These are phyloP conservation scores for Tanacetum coccineum DNA, from an alignment of 129 eudicot genomes.

Conservation along the genomic window DNA sequence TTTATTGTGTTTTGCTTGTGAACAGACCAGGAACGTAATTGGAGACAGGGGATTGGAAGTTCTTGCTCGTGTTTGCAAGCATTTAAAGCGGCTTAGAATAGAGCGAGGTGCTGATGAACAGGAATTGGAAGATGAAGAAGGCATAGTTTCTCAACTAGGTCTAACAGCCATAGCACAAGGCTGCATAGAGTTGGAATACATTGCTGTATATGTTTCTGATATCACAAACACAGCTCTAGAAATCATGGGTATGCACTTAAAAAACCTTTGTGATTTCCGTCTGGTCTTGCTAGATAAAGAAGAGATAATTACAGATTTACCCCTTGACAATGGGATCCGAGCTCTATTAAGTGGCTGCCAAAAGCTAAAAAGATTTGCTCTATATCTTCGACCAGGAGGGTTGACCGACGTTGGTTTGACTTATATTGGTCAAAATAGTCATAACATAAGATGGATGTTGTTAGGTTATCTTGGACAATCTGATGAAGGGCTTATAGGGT, in stretches of 20 bases:
- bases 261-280: slow-evolving; percentile 69
- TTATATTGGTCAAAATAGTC: slow-evolving; percentile 60
- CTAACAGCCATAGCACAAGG: slow-evolving; percentile 62
- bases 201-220: slow-evolving; percentile 76
- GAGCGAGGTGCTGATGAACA: slow-evolving; percentile 89
- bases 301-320: slow-evolving; percentile 61
- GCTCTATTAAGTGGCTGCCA: slow-evolving; percentile 64
- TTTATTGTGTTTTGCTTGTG: slow-evolving; percentile 2
- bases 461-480: slow-evolving; percentile 74
- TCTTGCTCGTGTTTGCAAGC: slow-evolving; percentile 54
- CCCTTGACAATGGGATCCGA: slow-evolving; percentile 80
- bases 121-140: slow-evolving; percentile 71
- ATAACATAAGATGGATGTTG: slow-evolving; percentile 70
- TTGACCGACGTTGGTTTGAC: slow-evolving; percentile 63
- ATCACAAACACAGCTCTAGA: slow-evolving; percentile 70
- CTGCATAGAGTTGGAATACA: slow-evolving; percentile 60
- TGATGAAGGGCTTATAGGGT: slow-evolving; percentile 63
- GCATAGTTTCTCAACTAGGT: slow-evolving; percentile 74
- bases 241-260: slow-evolving; percentile 50
- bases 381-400: slow-evolving; percentile 72
- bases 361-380: slow-evolving; percentile 61
- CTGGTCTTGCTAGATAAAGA: slow-evolving; percentile 64
- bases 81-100: slow-evolving; percentile 63
- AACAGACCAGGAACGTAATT: slow-evolving; percentile 73
- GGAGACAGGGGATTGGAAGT: slow-evolving; percentile 78